These are phyloP conservation scores for Akebia trifoliata DNA, from an alignment of 164 flowering plant species.

Conservation along the genomic window DNA sequence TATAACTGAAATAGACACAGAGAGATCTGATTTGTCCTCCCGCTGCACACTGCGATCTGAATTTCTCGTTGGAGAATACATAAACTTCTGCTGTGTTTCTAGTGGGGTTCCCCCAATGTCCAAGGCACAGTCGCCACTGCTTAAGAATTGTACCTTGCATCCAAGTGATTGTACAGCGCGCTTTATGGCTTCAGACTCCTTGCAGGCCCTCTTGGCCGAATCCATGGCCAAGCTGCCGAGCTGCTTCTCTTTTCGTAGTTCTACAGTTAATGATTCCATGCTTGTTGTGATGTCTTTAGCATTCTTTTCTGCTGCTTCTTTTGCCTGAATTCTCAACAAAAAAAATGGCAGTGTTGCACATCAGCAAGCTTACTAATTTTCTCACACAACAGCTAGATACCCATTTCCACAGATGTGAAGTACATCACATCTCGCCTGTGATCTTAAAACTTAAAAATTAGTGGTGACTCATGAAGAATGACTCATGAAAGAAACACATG, in stretches of 20 bases:
- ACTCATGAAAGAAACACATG: too few species aligned
- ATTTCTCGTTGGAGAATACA: slow-evolving; percentile 29
- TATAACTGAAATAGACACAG: slow-evolving; percentile 49
- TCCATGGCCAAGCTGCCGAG: slow-evolving; percentile 55
- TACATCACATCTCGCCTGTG: too few species aligned
- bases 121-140: slow-evolving; percentile 56
- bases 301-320: slow-evolving; percentile 72
- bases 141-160: slow-evolving; percentile 73
- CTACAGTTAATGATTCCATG: slow-evolving; percentile 55
- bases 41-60: slow-evolving; percentile 22
- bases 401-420: too few species aligned
- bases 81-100: slow-evolving; percentile 26
- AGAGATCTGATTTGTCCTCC: slow-evolving; percentile 58
- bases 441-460: too few species aligned
- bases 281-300: slow-evolving; percentile 42
- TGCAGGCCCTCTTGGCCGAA: slow-evolving; percentile 57
- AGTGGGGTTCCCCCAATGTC: slow-evolving; percentile 45
- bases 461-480: too few species aligned
- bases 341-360: background rate
- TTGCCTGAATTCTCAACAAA: slow-evolving; percentile 49
- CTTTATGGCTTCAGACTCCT: slow-evolving; percentile 72
- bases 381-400: too few species aligned
- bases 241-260: slow-evolving; percentile 62
- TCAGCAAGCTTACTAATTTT: too few species aligned
- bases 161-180: slow-evolving; percentile 86